These are phyloP conservation scores for Mycena belliarum DNA, from an alignment of 768 basidiomycete species.

Conservation along the genomic window DNA sequence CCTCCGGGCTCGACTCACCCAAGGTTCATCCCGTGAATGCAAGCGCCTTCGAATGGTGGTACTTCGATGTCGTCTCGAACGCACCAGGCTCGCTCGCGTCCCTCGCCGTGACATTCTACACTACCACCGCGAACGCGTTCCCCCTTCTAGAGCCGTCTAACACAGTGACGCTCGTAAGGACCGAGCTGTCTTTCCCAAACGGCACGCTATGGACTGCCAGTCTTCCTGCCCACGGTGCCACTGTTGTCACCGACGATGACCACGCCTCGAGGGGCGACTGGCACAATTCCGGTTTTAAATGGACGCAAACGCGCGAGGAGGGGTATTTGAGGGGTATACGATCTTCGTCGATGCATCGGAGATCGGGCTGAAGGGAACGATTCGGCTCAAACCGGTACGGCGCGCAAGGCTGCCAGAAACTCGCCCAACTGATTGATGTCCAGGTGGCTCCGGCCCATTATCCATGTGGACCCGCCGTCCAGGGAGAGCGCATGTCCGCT, in stretches of 20 bases:
- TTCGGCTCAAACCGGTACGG: slow-evolving; percentile 9
- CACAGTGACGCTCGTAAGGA: background rate
- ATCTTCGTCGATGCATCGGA: slow-evolving; percentile 16
- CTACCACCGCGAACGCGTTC: slow-evolving; percentile 8
- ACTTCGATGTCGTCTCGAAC: slow-evolving; percentile 23
- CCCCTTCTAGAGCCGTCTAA: background rate
- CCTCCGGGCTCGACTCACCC: slow-evolving; percentile 12
- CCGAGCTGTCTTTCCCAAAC: slow-evolving; percentile 7
- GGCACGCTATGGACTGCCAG: background rate
- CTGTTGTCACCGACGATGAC: slow-evolving; percentile 9
- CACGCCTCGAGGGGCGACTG: slow-evolving; percentile 16
- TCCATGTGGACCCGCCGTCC: slow-evolving; percentile 10
- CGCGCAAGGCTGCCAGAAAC: background rate
- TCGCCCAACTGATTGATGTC: background rate
- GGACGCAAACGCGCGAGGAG: background rate
- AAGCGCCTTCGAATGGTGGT: slow-evolving; percentile 22
- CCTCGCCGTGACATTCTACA: slow-evolving; percentile 20
- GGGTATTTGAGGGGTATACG: background rate
- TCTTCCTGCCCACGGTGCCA: slow-evolving; percentile 5
- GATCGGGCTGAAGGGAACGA: slow-evolving; percentile 10
- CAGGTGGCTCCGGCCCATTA: slow-evolving; percentile 17
- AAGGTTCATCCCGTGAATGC: slow-evolving; percentile 18
- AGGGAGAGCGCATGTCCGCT: slow-evolving; percentile 10
- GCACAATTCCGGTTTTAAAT: slow-evolving; percentile 19
- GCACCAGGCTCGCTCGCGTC: slow-evolving; percentile 13